Evolutionary conservation across 345 rosid species (phyloP).

Genomic region (Adansonia digitata): DNA sequence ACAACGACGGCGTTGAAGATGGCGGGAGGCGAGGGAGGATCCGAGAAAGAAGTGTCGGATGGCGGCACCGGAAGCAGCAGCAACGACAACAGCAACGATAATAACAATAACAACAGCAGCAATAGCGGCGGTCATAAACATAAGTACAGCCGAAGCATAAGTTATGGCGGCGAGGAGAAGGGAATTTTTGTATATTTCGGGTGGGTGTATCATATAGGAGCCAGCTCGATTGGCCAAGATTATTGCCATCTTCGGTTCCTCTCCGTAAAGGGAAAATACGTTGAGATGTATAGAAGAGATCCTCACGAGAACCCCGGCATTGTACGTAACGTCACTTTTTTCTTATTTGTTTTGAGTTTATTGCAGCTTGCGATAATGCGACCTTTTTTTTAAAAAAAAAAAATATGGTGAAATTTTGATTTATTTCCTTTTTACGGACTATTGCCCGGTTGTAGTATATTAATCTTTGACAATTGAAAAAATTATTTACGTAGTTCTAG

Average conservation of each 20-base stretch:
- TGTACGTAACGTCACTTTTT: slow-evolving; percentile 36
- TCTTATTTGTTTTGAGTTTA: background rate
- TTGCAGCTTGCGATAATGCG: background rate
- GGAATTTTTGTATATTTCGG: slow-evolving; percentile 59
- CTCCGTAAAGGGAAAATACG: slow-evolving; percentile 67
- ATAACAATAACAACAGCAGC: background rate
- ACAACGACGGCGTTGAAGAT: background rate
- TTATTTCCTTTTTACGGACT: background rate
- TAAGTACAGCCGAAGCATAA: background rate
- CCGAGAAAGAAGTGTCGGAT: slow-evolving; percentile 9
- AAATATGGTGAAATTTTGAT: background rate
- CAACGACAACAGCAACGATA: background rate
- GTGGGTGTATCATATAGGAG: slow-evolving; percentile 79
- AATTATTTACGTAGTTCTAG: background rate
- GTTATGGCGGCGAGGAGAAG: background rate
- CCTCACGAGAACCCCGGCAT: slow-evolving; percentile 84
- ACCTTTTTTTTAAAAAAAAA: too few species aligned
- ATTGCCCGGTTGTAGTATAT: background rate
- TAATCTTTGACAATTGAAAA: background rate
- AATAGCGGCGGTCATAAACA: background rate
- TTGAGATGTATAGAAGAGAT: slow-evolving; percentile 87
- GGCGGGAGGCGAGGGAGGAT: slow-evolving; percentile 7
- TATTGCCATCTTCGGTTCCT: slow-evolving; percentile 73
- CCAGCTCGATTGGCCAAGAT: slow-evolving; percentile 76
- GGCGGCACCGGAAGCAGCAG: background rate